phyloP scores from a whole-genome alignment of 257 asterid species.

The Rauvolfia tetraphylla region DNA sequence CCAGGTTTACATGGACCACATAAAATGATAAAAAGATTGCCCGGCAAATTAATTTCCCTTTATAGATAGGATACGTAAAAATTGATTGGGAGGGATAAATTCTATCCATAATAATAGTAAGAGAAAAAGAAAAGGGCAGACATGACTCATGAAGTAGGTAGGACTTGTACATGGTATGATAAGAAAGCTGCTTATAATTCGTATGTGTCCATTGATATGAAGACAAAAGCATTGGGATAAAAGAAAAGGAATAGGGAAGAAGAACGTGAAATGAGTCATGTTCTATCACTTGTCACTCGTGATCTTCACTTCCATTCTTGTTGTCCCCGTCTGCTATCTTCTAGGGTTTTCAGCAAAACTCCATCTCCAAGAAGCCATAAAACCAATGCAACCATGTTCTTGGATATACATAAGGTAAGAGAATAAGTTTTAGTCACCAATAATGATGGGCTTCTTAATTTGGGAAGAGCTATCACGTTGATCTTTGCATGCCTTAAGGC shows the following conservation, averaged over 20 bases:
- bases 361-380: constrained; percentile 51
- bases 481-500: neutral
- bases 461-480: constrained; percentile 29
- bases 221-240: constrained; percentile 46
- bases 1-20: too few relatives aligned
- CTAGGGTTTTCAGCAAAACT: constrained; percentile 31
- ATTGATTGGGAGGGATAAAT: too few relatives aligned
- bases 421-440: constrained; percentile 18
- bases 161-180: neutral
- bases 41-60: too few relatives aligned
- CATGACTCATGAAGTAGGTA: neutral
- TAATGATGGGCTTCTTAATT: constrained; percentile 31
- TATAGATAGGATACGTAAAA: too few relatives aligned
- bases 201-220: constrained; percentile 24
- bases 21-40: too few relatives aligned
- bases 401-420: constrained; percentile 29
- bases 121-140: neutral
- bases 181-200: constrained; percentile 1
- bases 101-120: neutral
- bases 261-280: constrained; percentile 15
- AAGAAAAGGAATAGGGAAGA: neutral
- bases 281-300: constrained; percentile 15
- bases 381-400: constrained; percentile 16
- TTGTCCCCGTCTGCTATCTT: constrained; percentile 28
- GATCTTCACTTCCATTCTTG: constrained; percentile 19